phyloP scores from a whole-genome alignment of 2,329 filamentous ascomycete species.

The Dendryphion nanum region DNA sequence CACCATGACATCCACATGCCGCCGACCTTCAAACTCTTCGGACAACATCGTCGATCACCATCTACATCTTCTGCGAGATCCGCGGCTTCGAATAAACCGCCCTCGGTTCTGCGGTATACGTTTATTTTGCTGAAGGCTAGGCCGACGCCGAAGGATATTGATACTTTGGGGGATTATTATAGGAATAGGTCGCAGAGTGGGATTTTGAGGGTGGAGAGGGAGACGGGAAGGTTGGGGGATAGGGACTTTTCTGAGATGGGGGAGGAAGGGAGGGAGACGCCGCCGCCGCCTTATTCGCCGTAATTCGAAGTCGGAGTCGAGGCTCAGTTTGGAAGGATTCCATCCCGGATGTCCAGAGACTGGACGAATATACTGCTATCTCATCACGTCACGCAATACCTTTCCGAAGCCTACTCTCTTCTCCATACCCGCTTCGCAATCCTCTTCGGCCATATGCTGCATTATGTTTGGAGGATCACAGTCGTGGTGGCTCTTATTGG shows the following conservation, averaged over 20 bases:
- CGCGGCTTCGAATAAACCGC: slow-evolving; percentile 9
- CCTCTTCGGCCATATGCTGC: too few species aligned
- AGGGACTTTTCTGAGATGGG: background rate
- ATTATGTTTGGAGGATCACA: too few species aligned
- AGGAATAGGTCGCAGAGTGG: background rate
- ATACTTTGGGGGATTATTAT: slow-evolving; percentile 12
- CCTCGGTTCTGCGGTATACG: slow-evolving; percentile 25
- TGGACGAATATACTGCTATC: too few species aligned
- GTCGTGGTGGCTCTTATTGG: background rate
- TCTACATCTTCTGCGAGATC: background rate
- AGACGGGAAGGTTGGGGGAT: background rate
- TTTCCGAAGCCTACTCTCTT: too few species aligned
- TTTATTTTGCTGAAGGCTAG: slow-evolving; percentile 29
- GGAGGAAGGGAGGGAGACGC: background rate
- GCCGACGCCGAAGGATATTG: slow-evolving; percentile 16
- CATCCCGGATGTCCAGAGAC: too few species aligned
- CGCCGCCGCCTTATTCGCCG: too few species aligned
- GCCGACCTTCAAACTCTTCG: too few species aligned
- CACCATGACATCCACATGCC: background rate
- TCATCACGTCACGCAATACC: too few species aligned
- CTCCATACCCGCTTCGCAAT: too few species aligned
- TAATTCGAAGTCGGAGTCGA: too few species aligned
- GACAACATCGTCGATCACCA: too few species aligned
- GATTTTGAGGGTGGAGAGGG: background rate
- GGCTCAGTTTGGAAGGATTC: too few species aligned